These are phyloP conservation scores for Arthrobotrys entomopaga DNA, from an alignment of 2,329 filamentous ascomycete genomes.

Conservation along the genomic window DNA sequence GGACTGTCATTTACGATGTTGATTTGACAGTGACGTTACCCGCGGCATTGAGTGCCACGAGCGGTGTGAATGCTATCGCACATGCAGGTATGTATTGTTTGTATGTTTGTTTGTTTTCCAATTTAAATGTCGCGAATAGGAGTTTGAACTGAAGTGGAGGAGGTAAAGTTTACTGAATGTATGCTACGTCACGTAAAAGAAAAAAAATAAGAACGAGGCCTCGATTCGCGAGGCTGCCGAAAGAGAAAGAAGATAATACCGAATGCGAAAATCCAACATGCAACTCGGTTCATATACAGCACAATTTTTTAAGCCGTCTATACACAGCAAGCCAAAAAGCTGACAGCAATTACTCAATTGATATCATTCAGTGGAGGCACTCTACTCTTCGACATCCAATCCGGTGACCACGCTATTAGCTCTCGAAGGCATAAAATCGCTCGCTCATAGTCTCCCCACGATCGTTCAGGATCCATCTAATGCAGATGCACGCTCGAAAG, in stretches of 20 bases:
- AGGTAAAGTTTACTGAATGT: neutral
- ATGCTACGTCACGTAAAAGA: slow-evolving; percentile 23
- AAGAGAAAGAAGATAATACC: slow-evolving; percentile 19
- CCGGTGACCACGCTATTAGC: slow-evolving; percentile 71
- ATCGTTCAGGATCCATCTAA: slow-evolving; percentile 66
- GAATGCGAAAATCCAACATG: slow-evolving; percentile 41
- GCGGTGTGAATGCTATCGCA: slow-evolving; percentile 74
- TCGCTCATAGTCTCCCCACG: slow-evolving; percentile 68
- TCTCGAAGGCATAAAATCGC: slow-evolving; percentile 68
- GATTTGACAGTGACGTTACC: slow-evolving; percentile 72
- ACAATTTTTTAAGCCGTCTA: neutral
- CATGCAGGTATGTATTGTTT: slow-evolving; percentile 64
- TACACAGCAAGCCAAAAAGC: neutral
- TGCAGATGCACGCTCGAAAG: slow-evolving; percentile 65
- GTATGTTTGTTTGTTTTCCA: slow-evolving; percentile 61
- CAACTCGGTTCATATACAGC: slow-evolving; percentile 22
- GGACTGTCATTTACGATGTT: slow-evolving; percentile 73
- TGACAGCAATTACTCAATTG: slow-evolving; percentile 14
- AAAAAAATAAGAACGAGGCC: too few relatives aligned
- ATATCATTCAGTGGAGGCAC: slow-evolving; percentile 66
- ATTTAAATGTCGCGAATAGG: slow-evolving; percentile 2
- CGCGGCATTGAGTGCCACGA: slow-evolving; percentile 67
- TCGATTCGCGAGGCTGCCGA: too few relatives aligned
- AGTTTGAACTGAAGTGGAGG: neutral
- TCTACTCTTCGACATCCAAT: slow-evolving; percentile 72